Evolutionary conservation across 2,329 filamentous ascomycete genomes (phyloP).

Genomic region (Lachnellula arida): DNA sequence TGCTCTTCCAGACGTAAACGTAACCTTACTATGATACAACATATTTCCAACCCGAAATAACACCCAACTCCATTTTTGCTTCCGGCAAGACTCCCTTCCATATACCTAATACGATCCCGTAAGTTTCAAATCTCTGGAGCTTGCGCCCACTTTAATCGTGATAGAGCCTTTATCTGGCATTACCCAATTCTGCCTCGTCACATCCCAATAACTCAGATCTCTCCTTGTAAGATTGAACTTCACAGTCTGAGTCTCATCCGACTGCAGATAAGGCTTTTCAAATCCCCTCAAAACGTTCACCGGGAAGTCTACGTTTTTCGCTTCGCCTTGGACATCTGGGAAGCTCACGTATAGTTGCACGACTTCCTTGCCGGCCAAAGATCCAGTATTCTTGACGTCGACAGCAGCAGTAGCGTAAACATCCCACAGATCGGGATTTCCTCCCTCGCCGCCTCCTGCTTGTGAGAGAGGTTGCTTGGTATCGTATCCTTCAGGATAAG

Average conservation of each 20-base stretch:
- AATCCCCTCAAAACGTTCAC: constrained; percentile 66
- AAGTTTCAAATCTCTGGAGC: constrained; percentile 34
- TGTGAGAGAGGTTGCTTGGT: constrained; percentile 43
- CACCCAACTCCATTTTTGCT: neutral
- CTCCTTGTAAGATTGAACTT: constrained; percentile 57
- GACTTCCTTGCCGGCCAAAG: constrained; percentile 44
- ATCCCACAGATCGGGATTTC: constrained; percentile 52
- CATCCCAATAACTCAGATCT: constrained; percentile 70
- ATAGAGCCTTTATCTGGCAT: constrained; percentile 46
- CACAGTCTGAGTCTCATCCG: constrained; percentile 48
- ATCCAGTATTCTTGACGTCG: constrained; percentile 56
- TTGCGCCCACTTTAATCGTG: constrained; percentile 37
- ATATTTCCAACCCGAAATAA: neutral
- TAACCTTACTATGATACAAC: neutral
- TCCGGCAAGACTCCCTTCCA: neutral
- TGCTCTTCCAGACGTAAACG: neutral
- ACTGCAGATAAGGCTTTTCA: constrained; percentile 58
- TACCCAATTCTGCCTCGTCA: constrained; percentile 62
- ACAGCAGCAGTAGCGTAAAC: constrained; percentile 50
- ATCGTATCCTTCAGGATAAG: constrained; percentile 44
- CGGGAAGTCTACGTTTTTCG: constrained; percentile 51
- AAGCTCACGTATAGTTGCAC: constrained; percentile 53
- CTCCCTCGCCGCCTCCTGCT: constrained; percentile 59
- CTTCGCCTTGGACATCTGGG: constrained; percentile 19
- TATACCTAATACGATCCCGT: constrained; percentile 24